These are phyloP conservation scores for Aspergillus ochraceus DNA, from an alignment of 2,329 filamentous ascomycete species.

Conservation along the genomic window DNA sequence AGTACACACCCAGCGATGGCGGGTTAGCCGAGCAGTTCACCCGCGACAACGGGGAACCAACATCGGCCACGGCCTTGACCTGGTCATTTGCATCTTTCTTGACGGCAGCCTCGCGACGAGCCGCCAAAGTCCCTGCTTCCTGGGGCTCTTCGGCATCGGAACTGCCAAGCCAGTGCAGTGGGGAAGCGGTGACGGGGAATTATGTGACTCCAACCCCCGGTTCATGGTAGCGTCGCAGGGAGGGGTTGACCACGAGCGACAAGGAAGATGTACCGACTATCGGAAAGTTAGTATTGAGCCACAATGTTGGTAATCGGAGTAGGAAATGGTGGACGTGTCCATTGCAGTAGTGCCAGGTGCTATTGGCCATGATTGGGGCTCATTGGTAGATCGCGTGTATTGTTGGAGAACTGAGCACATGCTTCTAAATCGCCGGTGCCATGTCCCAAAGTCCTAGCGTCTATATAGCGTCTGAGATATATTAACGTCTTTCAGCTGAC, in stretches of 20 bases:
- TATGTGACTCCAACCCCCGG: slow-evolving; percentile 9
- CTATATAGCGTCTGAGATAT: not conserved
- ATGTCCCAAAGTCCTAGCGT: not conserved
- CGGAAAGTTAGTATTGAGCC: not conserved
- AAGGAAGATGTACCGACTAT: not conserved
- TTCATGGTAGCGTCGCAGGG: slow-evolving; percentile 2
- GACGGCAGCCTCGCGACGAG: slow-evolving; percentile 16
- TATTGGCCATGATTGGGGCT: not conserved
- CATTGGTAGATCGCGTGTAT: not conserved
- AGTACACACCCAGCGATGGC: slow-evolving; percentile 20
- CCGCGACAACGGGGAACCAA: slow-evolving; percentile 17
- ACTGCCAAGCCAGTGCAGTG: slow-evolving; percentile 10
- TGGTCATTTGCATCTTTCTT: slow-evolving; percentile 25
- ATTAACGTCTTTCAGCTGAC: not conserved
- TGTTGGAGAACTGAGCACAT: not conserved
- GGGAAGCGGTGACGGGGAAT: slow-evolving; percentile 7
- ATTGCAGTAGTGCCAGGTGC: not conserved
- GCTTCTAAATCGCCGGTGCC: not conserved
- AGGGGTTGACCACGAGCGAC: not conserved
- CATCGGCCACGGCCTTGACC: slow-evolving; percentile 20
- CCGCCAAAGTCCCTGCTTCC: slow-evolving; percentile 16
- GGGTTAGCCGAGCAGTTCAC: slow-evolving; percentile 40
- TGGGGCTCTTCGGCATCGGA: slow-evolving; percentile 19
- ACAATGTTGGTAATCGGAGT: not conserved
- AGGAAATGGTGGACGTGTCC: not conserved